A percentile compares a stretch with the other conserved stretches of the same genome.
Evolutionary conservation across 2,329 filamentous ascomycete genomes (phyloP).

Genomic region (Exophiala sideris): DNA sequence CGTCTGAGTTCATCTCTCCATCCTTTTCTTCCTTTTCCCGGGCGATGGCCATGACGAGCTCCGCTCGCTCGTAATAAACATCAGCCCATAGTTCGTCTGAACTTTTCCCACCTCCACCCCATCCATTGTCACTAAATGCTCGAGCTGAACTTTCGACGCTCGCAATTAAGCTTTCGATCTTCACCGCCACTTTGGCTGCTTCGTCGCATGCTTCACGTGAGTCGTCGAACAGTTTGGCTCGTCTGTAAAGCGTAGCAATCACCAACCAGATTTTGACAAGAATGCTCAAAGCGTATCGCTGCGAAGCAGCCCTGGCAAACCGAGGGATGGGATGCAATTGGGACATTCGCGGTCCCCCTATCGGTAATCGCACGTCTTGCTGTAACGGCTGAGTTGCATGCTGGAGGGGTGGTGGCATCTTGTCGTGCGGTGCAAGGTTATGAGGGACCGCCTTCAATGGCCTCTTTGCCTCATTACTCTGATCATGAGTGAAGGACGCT

Average conservation of each 20-base stretch:
- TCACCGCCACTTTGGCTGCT: conserved; percentile 70
- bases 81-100: conserved; percentile 83
- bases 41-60: conserved; percentile 61
- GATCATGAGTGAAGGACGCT: conserved; percentile 13
- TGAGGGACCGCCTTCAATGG: conserved; percentile 30
- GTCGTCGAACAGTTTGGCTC: conserved; percentile 76
- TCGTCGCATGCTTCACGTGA: conserved; percentile 75
- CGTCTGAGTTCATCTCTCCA: conserved; percentile 14
- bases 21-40: conserved; percentile 30
- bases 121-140: conserved; percentile 63
- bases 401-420: conserved; percentile 35
- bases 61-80: conserved; percentile 72
- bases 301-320: conserved; percentile 50
- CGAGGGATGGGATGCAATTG: conserved; percentile 39
- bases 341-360: conserved; percentile 30
- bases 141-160: conserved; percentile 61
- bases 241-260: conserved; percentile 81
- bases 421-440: conserved; percentile 35
- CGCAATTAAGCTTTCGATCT: conserved; percentile 64
- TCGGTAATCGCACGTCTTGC: conserved; percentile 40
- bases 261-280: conserved; percentile 85
- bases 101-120: conserved; percentile 71
- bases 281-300: conserved; percentile 55
- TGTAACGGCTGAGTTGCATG: conserved; percentile 43
- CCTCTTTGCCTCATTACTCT: conserved; percentile 17